Base-by-base conservation (phyloP, 495 filamentous ascomycete species). In the Neurospora sp. region DNA sequence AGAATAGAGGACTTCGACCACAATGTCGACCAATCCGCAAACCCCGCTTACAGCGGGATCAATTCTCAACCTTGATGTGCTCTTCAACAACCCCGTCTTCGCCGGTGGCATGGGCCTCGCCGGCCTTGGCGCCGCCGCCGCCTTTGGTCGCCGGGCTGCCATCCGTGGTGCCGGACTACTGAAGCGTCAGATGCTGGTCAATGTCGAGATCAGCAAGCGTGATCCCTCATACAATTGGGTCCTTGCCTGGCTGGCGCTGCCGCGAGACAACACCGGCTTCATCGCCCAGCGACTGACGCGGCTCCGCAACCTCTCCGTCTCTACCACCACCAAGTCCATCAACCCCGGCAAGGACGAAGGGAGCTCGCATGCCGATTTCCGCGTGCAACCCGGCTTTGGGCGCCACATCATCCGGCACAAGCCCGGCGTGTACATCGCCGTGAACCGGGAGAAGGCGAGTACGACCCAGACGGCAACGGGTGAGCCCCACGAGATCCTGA, bases 171-270 rank as follows among this genome's bases (percentile, higher is more conserved):
- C 89, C 35, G 84, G 84, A 45, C 87, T 97, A 71, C 81, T 97
- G 70, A 91, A 92, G 48, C 89, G 91, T 65, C 92, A 94, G 69
- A 89, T 99, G 84, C 90, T 99, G 9, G 93, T 98, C 70, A 92
- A 98, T 77, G 87, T 98, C 75, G 96, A 98, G 80, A 97, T 99
- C 79, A 94, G 90, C 77, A 92, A 92, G 77, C 92, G 93, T 76
- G 96, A 98, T 80, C 90, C 94, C 69, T 93, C 95, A 14, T 99
- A 98, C 81, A 90, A 88, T 71, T 98, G 96, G 95, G 89, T 98
- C 42, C 87, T 99, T 4, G 88, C 93, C 48, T 99, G 96, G 94
- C 92, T 99, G 83, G 92, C 94, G 17, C 84, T 91, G 39, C 94
- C 94, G 72, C 93, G 94, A 72, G 84, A 78, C 70, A 82, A 81